Conservation (phyloP, 1,284 basidiomycete genomes). For the Boletus semigastroideus region DNA sequence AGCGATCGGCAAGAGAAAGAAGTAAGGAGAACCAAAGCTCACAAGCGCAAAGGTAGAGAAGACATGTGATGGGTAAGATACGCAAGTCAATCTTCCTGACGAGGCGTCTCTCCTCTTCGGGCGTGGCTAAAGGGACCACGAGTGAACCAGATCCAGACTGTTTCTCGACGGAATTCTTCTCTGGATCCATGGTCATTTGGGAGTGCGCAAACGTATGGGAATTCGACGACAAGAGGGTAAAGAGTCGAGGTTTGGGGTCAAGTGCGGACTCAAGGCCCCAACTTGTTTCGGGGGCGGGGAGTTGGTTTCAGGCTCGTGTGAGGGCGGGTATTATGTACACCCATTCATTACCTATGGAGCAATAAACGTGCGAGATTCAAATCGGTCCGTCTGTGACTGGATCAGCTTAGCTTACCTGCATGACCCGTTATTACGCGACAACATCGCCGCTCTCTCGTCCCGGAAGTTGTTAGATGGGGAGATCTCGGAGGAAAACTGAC, state of each 20-base stretch:
- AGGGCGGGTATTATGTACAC: background rate
- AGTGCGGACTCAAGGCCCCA: background rate
- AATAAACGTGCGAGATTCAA: background rate
- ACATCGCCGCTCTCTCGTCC: background rate
- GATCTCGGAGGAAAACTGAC: too few species aligned
- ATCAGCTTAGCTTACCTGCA: background rate
- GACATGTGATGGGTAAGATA: slow-evolving; percentile 71
- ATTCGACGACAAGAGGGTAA: background rate
- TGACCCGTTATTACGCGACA: too few species aligned
- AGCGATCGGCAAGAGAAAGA: slow-evolving; percentile 1
- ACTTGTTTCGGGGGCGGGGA: background rate
- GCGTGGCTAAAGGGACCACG: slow-evolving; percentile 21
- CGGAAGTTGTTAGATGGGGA: too few species aligned
- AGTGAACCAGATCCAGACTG: background rate
- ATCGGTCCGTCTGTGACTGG: background rate
- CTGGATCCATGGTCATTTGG: slow-evolving; percentile 21
- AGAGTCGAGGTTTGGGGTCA: background rate
- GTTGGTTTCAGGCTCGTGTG: background rate
- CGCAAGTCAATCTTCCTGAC: slow-evolving; percentile 65
- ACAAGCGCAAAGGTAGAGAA: slow-evolving; percentile 77
- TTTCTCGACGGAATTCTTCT: slow-evolving; percentile 12
- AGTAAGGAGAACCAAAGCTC: slow-evolving; percentile 20
- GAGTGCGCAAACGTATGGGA: background rate
- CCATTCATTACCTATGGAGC: background rate
- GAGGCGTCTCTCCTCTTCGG: slow-evolving; percentile 54